Base-by-base conservation (phyloP, 192 early-diverging fungal species). In the Geranomyces michiganensis region DNA sequence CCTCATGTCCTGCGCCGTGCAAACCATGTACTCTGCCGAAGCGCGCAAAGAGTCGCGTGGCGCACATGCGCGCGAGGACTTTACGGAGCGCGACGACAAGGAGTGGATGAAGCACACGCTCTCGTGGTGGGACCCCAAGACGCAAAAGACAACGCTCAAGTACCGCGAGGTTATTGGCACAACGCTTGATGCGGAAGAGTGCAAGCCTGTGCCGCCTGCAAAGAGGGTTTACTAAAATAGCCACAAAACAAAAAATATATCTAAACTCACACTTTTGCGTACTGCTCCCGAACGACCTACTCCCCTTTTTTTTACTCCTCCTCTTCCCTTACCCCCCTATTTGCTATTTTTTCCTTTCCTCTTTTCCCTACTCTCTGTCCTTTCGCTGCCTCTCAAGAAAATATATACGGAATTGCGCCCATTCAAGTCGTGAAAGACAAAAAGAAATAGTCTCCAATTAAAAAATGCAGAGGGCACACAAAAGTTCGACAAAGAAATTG, bases 41-140 rank as follows among this genome's bases (percentile, higher is more conserved):
- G 92, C 90, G 49, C 93, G 97, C 73, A 97, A 96, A 84, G 97
- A 99, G 82, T 95, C 93, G 19, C 94, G 97, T 72, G 97, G 97
- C 77, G 95, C 96, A 31, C 97, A 99, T 82, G 94, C 95, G 27
- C 94, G 95, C 78, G 95, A 97, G 82, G 97, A 99, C 85, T 97
- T 76, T 77, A 78, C 71, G 49, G 89, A 89, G 6, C 93, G 95
- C 78, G 88, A 96, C 83, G 97, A 99, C 79, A 78, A 83, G 62
- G 84, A 94, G 74, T 99, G 94, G 95, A 95, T 96, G 94, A 97
- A 97, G 89, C 97, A 99, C 87, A 95, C 94, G 64, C 86, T 99
- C 53, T 96, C 97, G 48, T 96, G 90, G 86, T 91, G 94, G 85
- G 83, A 92, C 77, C 91, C 90, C 68, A 81, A 92, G 68, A 88